Evolutionary conservation across 1,139 yeast species (phyloP), one percentile per base, ranked within the genome.

Genomic region (Suhomyces wounanorum): DNA sequence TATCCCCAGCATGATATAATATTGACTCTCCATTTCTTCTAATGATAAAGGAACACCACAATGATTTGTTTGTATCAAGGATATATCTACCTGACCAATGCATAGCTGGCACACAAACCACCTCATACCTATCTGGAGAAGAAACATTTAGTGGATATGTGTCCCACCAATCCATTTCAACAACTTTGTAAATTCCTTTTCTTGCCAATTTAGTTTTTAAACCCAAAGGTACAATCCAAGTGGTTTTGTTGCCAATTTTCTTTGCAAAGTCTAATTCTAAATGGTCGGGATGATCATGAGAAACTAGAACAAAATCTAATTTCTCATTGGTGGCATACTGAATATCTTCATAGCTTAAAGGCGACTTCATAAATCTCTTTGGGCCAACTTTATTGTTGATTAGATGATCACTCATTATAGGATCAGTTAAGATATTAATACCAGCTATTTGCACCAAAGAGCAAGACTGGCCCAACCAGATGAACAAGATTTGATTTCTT

Each of bases 231-330:
- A 91, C 96, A 13, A 92, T 78, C 98, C 98, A 92, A 9, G 81
- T 75, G 4, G 84, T 74, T 6, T 70, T 60, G 57, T 84, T 81
- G 10, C 90, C 87, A 53, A 91, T 79, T 47, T 78, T 66, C 37
- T 73, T 72, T 16, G 84, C 79, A 14, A 87, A 71, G 41, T 76
- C 81, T 55, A 81, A 73, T 61, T 92, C 97, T 45, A 92, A 70
- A 70, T 92, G 98, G 66, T 92, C 98, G 0, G 97, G 98, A 62
- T 92, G 98, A 64, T 92, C 95, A 66, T 92, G 98, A 1, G 96
- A 87, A 0, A 92, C 96, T 31, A 92, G 65, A 2, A 90, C 85
- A 51, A 85, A 80, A 58, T 90, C 84, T 1, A 94, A 82, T 16
- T 73, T 69, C 48, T 67, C 60, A 50, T 72, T 68, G 13, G 79